Percentiles rank a stretch among this genome's conserved stretches.
These are phyloP conservation scores for Ophioceras dolichostomum DNA, from an alignment of 2,329 filamentous ascomycete species.

Conservation along the genomic window DNA sequence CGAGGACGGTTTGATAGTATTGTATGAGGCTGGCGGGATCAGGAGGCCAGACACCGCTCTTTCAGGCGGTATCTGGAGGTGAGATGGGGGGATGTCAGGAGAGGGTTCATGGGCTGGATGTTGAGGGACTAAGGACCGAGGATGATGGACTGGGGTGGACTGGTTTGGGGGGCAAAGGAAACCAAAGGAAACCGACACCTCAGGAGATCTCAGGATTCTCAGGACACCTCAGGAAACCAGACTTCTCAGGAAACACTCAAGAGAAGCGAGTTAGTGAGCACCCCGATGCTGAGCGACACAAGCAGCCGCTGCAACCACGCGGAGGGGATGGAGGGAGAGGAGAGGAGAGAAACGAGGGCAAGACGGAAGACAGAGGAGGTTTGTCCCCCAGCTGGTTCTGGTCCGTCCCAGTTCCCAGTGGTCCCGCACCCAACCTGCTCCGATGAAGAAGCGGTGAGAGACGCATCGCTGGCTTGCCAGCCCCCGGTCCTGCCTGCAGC, in stretches of 20 bases:
- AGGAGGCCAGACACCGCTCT: slow-evolving; percentile 27
- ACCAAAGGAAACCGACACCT: neutral
- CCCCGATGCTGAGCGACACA: neutral
- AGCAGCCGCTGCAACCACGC: neutral
- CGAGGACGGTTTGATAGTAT: slow-evolving; percentile 30
- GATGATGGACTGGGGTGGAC: slow-evolving; percentile 8
- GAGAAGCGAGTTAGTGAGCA: slow-evolving; percentile 1
- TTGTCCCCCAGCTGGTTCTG: neutral
- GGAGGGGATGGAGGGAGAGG: neutral
- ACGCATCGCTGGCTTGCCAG: slow-evolving; percentile 13
- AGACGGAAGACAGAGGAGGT: neutral
- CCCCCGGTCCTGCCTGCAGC: slow-evolving; percentile 10
- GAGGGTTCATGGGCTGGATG: slow-evolving; percentile 16
- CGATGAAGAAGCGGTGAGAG: slow-evolving; percentile 18
- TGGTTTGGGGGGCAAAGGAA: neutral
- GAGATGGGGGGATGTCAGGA: slow-evolving; percentile 21
- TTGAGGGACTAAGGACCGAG: slow-evolving; percentile 8
- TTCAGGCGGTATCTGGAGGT: slow-evolving; percentile 18
- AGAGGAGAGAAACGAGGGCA: neutral
- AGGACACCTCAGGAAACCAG: no score
- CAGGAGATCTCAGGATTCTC: no score
- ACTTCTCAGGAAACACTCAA: no score
- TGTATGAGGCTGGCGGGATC: slow-evolving; percentile 10
- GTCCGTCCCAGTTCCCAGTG: neutral
- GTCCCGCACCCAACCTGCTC: slow-evolving; percentile 2